Evolutionary conservation across 2,329 filamentous ascomycete species (phyloP).

Genomic region (Cercospora beticola): DNA sequence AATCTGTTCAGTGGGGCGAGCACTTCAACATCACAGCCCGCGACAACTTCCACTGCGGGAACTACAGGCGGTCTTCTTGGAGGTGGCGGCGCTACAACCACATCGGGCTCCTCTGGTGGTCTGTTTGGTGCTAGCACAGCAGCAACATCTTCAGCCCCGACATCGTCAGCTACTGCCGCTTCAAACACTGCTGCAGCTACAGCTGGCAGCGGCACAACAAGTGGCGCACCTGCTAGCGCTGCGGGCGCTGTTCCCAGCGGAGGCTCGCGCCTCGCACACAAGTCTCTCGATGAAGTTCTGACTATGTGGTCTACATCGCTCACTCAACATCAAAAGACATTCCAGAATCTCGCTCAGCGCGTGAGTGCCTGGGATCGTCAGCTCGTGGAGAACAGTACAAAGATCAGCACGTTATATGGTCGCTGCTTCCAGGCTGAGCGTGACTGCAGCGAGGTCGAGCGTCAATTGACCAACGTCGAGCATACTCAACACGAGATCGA

Average conservation of each 20-base stretch:
- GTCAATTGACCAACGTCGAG: constrained; percentile 85
- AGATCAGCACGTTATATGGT: constrained; percentile 89
- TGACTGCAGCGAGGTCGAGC: constrained; percentile 89
- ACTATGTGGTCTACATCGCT: constrained; percentile 94
- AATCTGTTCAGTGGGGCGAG: constrained; percentile 3
- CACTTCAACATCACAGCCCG: constrained; percentile 4
- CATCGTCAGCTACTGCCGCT: not conserved
- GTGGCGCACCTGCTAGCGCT: constrained; percentile 46
- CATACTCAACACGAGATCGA: constrained; percentile 89
- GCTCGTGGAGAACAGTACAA: constrained; percentile 89
- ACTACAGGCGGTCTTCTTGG: not conserved
- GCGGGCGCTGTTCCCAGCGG: constrained; percentile 74
- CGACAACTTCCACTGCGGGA: constrained; percentile 9
- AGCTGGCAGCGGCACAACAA: constrained; percentile 3
- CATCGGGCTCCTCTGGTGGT: constrained; percentile 9
- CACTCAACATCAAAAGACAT: constrained; percentile 94
- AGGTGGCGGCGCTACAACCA: not conserved
- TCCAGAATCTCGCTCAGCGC: constrained; percentile 83
- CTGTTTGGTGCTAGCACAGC: constrained; percentile 15
- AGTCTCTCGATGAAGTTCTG: constrained; percentile 98
- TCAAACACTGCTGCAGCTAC: not conserved
- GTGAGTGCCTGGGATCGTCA: constrained; percentile 89
- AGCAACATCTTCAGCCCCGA: not conserved
- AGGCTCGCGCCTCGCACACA: constrained; percentile 90
- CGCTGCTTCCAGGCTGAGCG: constrained; percentile 92